phyloP scores from a whole-genome alignment of 306 rosid genomes.

The Cucurbita maxima region DNA sequence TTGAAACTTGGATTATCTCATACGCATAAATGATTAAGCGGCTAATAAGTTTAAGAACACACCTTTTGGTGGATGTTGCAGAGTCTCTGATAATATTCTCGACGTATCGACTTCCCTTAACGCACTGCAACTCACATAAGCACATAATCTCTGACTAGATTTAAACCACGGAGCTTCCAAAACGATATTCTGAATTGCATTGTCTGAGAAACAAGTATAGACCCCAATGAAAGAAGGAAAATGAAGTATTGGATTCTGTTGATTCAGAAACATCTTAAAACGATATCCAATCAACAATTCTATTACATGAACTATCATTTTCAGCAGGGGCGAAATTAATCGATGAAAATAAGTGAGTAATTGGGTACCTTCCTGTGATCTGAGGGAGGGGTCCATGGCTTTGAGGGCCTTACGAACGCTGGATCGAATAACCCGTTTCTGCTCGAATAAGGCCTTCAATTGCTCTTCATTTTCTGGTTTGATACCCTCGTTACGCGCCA shows the following conservation, averaged over 20 bases:
- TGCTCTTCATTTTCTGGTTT: constrained; percentile 7
- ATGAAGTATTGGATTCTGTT: background rate
- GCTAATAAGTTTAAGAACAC: background rate
- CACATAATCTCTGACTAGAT: constrained; percentile 55
- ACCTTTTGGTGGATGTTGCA: constrained; percentile 30
- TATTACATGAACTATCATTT: background rate
- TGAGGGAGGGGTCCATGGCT: constrained; percentile 46
- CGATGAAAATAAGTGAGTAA: background rate
- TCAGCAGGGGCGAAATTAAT: background rate
- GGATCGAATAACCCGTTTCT: constrained; percentile 49
- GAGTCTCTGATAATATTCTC: constrained; percentile 40
- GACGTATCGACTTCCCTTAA: constrained; percentile 78
- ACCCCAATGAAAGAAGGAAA: background rate
- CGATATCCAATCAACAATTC: background rate
- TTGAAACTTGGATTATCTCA: background rate
- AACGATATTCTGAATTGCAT: constrained; percentile 47
- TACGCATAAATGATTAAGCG: background rate
- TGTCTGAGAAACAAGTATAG: constrained; percentile 22
- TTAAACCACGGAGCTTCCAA: constrained; percentile 73
- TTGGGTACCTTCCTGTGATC: constrained; percentile 59
- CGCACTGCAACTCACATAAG: constrained; percentile 73
- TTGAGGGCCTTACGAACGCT: constrained; percentile 59
- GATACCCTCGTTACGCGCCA: constrained; percentile 10
- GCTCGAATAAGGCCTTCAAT: constrained; percentile 42
- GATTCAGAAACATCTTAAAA: background rate